Evolutionary conservation across 192 early-diverging fungal species (phyloP), one percentile per base, ranked within the genome.

Genomic region (Coemansia sp.): DNA sequence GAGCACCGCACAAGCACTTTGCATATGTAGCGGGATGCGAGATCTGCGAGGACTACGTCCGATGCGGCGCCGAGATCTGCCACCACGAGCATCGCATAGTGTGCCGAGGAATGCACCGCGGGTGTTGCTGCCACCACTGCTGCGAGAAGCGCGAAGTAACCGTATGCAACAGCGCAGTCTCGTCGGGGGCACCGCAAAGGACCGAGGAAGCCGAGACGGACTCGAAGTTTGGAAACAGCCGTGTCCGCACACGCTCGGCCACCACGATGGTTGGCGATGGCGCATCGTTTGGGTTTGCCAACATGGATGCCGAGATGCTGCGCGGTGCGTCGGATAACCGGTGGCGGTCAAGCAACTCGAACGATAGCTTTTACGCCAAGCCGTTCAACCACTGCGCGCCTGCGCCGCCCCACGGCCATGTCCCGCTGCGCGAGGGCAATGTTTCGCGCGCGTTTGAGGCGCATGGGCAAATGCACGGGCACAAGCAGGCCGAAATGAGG

Each of bases 261-360:
- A 81, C 73, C 10, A 81, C 73, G 11, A 75, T 45, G 39, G 68
- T 68, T 0, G 78, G 78, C 44, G 78, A 81, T 45, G 51, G 51
- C 21, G 49, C 73, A 59, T 71, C 69, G 46, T 81, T 81, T 63
- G 78, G 78, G 2, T 81, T 81, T 36, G 73, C 69, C 16, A 75
- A 75, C 34, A 72, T 81, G 78, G 78, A 75, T 10, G 53, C 78
- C 0, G 78, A 81, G 23, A 81, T 81, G 78, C 57, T 69, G 33
- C 78, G 73, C 12, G 72, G 69, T 62, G 72, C 77, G 0, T 57
- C 64, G n/a, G 77, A 79, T n/a, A 79, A 79, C 51, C 55, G 56
- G 60, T 79, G 77, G 77, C 30, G 77, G 12, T 44, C 55, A 0
- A 8, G 14, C 6, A 60, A 67, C 20, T 52, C 57, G 1, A n/a